Conservation (phyloP, 768 basidiomycete species). For the Tephrocybe sp. region DNA sequence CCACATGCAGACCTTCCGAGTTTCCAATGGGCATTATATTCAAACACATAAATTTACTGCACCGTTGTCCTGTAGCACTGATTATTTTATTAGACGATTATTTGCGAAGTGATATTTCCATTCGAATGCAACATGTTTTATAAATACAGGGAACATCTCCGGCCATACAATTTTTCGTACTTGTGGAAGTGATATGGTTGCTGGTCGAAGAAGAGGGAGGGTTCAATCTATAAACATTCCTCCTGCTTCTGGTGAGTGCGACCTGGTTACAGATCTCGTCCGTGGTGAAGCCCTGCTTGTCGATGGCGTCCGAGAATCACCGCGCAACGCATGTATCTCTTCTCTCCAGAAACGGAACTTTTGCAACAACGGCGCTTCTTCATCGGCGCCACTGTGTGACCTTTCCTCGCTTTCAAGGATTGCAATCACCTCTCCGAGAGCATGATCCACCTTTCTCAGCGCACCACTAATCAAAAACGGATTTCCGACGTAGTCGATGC, state of each 20-base stretch:
- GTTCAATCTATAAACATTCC: slow-evolving; percentile 32
- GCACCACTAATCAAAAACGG: slow-evolving; percentile 43
- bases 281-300: slow-evolving; percentile 5
- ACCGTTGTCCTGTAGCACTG: no score
- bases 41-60: not conserved
- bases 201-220: not conserved
- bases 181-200: no score
- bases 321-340: slow-evolving; percentile 34
- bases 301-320: slow-evolving; percentile 12
- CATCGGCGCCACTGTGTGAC: slow-evolving; percentile 29
- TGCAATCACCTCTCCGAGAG: slow-evolving; percentile 39
- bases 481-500: slow-evolving; percentile 37
- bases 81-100: no score
- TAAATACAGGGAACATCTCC: no score
- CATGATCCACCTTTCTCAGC: slow-evolving; percentile 40
- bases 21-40: not conserved
- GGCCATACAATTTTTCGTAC: no score
- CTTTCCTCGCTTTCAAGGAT: slow-evolving; percentile 42
- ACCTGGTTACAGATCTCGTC: slow-evolving; percentile 11
- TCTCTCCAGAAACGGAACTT: slow-evolving; percentile 42
- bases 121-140: no score
- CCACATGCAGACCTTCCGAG: not conserved
- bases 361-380: slow-evolving; percentile 30
- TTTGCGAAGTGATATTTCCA: no score
- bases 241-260: slow-evolving; percentile 22